Base-by-base conservation (phyloP, 345 rosid species). In the Linum lewisii region DNA sequence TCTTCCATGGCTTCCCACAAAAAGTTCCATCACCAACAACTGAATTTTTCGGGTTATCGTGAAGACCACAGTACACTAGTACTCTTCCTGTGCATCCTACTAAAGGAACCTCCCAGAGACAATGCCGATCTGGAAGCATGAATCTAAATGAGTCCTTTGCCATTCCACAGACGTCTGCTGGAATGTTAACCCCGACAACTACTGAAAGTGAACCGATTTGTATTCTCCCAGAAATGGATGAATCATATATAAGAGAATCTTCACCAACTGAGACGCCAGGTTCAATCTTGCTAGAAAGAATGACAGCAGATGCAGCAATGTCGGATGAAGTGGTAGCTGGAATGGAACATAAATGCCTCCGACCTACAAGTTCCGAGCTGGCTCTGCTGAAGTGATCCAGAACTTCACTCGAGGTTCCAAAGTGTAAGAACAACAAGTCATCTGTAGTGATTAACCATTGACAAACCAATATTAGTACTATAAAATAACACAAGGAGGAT, bases 21-120 rank as follows among this genome's bases (percentile, higher is more conserved):
- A 93, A 93, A 42, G 91, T 89, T 68, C 95, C 99, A 71, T 74
- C 83, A 66, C 64, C 82, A 19, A 72, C 49, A 65, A 82, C 54
- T 18, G 83, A 64, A 69, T 51, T 79, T 77, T 93, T 93, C 42
- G 99, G 97, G 69, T 93, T 93, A 75, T 93, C 99, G 71, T 81
- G 89, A 63, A 93, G 95, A 58, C 99, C 97, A 69, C 99, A 87
- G 47, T 79, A 93, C 52, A 87, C 95, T 29, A 93, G 51, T 25
- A 89, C 83, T 77, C 74, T 82, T 65, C 84, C 90, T 51, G 73
- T 72, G 60, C 77, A 73, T 70, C 84, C 91, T 38, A 79, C 76
- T 50, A 93, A 66, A 16, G 99, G 99, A 71, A 89, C 97, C 82
- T 93, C 99, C 99, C 99, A 89, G 55, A 93, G 82, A 79, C 99